A percentile compares a stretch with the other conserved stretches of the same genome.
Conservation (phyloP, 2,329 filamentous ascomycete genomes). For the Cadophora luteo-olivacea region DNA sequence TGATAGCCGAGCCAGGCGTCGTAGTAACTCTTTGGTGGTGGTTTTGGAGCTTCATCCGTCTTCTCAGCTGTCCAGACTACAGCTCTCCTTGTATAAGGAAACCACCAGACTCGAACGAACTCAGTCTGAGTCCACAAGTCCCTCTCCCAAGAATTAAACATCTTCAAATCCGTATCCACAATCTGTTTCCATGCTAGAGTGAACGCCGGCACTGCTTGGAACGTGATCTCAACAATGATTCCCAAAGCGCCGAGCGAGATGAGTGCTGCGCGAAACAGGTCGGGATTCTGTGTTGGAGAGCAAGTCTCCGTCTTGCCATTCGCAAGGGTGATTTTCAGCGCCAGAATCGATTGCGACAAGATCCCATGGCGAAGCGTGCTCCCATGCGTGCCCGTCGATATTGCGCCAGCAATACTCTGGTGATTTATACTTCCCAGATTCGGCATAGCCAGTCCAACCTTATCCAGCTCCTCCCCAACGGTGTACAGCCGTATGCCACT, state of each 20-base stretch:
- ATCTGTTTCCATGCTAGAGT: conserved; percentile 88
- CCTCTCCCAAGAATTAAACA: conserved; percentile 74
- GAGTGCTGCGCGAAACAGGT: conserved; percentile 87
- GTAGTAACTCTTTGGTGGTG: conserved; percentile 73
- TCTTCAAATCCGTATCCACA: conserved; percentile 70
- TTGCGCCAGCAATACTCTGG: conserved; percentile 91
- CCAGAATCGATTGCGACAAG: conserved; percentile 77
- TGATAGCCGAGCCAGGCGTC: conserved; percentile 84
- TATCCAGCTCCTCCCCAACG: conserved; percentile 76
- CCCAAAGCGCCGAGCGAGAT: conserved; percentile 89
- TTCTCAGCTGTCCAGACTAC: conserved; percentile 91
- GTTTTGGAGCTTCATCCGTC: conserved; percentile 65
- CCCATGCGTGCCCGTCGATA: conserved; percentile 92
- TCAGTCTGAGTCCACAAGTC: conserved; percentile 84
- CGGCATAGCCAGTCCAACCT: conserved; percentile 81
- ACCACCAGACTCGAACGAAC: conserved; percentile 97
- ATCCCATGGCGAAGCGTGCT: conserved; percentile 85
- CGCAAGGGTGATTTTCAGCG: conserved; percentile 80
- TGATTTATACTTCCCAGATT: conserved; percentile 95
- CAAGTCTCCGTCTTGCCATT: conserved; percentile 79
- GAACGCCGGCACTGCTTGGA: conserved; percentile 80
- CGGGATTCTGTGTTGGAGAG: conserved; percentile 67
- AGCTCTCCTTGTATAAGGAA: conserved; percentile 87
- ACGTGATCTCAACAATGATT: conserved; percentile 88
- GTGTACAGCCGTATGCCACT: conserved; percentile 85